These are phyloP conservation scores for Colletotrichum viniferum DNA, from an alignment of 2,329 filamentous ascomycete genomes.

Conservation along the genomic window DNA sequence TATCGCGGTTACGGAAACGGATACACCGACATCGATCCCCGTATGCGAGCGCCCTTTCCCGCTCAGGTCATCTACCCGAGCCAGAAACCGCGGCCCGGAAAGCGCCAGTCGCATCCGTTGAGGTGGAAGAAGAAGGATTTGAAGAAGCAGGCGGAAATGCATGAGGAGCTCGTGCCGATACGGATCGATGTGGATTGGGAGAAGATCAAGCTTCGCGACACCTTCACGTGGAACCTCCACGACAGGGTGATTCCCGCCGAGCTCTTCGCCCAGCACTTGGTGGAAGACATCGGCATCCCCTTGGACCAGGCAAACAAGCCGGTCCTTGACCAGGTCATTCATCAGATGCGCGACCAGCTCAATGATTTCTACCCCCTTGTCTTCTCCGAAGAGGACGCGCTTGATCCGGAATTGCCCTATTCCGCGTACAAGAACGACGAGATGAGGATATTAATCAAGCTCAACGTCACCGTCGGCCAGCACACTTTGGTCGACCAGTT, in stretches of 20 bases:
- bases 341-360: constrained; percentile 86
- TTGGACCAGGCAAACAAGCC: constrained; percentile 63
- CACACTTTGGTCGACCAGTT: constrained; percentile 96
- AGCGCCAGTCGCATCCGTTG: constrained; percentile 73
- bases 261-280: constrained; percentile 84
- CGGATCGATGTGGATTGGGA: constrained; percentile 94
- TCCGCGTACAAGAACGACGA: constrained; percentile 98
- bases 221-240: constrained; percentile 98
- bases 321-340: constrained; percentile 63
- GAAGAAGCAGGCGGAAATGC: constrained; percentile 83
- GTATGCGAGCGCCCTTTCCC: constrained; percentile 17
- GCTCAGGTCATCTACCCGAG: constrained; percentile 73
- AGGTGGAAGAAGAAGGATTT: constrained; percentile 81
- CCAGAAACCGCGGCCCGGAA: constrained; percentile 77
- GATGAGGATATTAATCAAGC: constrained; percentile 93
- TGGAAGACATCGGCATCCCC: constrained; percentile 86
- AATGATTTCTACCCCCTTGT: constrained; percentile 93
- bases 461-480: constrained; percentile 96
- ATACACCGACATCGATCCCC: constrained; percentile 64
- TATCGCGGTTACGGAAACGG: constrained; percentile 92
- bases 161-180: constrained; percentile 90
- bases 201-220: constrained; percentile 93
- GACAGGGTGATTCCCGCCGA: constrained; percentile 82
- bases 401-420: constrained; percentile 90
- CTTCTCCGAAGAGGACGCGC: constrained; percentile 85